These are phyloP conservation scores for Zygosaccharomyces sapae DNA, from an alignment of 1,139 yeast genomes.

Conservation along the genomic window DNA sequence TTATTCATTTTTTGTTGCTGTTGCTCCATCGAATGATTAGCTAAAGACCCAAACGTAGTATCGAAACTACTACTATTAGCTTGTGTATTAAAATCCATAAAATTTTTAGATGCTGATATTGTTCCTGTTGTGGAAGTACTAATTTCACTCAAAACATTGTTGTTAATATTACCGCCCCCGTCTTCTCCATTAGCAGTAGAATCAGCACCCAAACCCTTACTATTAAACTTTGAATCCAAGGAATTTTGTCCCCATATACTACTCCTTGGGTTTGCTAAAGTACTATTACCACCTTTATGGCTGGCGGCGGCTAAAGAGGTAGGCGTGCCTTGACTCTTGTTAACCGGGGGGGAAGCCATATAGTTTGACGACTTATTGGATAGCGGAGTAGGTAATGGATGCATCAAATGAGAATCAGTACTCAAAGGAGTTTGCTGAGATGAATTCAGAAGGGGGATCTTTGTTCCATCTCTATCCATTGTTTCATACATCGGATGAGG, in stretches of 20 bases:
- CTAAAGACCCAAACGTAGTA: conserved; percentile 5
- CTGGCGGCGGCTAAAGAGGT: conserved; percentile 5
- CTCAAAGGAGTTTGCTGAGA: conserved; percentile 3
- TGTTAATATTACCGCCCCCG: not conserved
- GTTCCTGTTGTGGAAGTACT: conserved; percentile 5
- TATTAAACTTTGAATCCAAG: not conserved
- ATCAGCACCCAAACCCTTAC: not conserved
- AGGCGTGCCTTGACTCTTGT: conserved; percentile 3
- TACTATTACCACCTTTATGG: not conserved
- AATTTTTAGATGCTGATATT: conserved; percentile 7
- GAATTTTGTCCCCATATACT: conserved; percentile 3
- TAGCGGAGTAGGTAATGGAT: not conserved
- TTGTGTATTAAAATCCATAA: conserved; percentile 4
- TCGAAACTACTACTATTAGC: conserved; percentile 9
- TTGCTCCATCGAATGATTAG: not conserved
- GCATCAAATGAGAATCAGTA: not conserved
- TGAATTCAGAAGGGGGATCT: conserved; percentile 15
- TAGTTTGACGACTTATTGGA: conserved; percentile 1
- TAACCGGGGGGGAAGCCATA: not conserved
- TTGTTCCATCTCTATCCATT: conserved; percentile 14
- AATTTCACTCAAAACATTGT: not conserved
- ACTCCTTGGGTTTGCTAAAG: conserved; percentile 1
- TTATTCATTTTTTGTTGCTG: not conserved
- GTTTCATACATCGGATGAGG: conserved; percentile 10
- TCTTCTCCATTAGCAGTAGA: not conserved